Evolutionary conservation across 345 rosid species (phyloP).

Genomic region (Populus euphratica): DNA sequence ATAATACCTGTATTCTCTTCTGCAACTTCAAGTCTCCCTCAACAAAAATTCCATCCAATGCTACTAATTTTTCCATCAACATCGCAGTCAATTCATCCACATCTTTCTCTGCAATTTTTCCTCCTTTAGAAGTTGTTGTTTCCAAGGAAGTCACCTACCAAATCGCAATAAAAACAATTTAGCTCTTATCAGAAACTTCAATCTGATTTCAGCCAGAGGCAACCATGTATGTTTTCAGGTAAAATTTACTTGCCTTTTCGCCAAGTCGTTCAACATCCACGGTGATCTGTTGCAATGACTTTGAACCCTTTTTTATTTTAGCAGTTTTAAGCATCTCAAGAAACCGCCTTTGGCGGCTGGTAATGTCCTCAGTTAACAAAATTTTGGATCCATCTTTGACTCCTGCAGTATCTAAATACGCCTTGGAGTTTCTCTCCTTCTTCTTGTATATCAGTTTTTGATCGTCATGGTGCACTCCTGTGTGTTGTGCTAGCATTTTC

Average conservation of each 20-base stretch:
- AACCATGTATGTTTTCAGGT: not conserved
- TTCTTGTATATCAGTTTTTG: constrained; percentile 30
- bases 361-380: constrained; percentile 22
- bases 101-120: constrained; percentile 12
- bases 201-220: not conserved
- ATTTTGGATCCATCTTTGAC: constrained; percentile 30
- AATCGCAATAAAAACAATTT: not conserved
- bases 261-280: constrained; percentile 23
- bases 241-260: constrained; percentile 11
- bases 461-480: constrained; percentile 26
- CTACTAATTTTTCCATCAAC: constrained; percentile 22
- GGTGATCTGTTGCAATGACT: constrained; percentile 13
- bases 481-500: constrained; percentile 20
- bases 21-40: constrained; percentile 21
- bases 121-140: constrained; percentile 6
- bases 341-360: constrained; percentile 24
- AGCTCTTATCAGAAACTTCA: not conserved
- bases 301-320: constrained; percentile 21
- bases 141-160: constrained; percentile 21
- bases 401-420: constrained; percentile 20
- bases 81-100: constrained; percentile 18
- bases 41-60: constrained; percentile 21
- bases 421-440: constrained; percentile 30
- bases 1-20: constrained; percentile 22
- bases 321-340: constrained; percentile 29